These are phyloP conservation scores for Plectranthus barbatus DNA, from an alignment of 257 asterid genomes.

Conservation along the genomic window DNA sequence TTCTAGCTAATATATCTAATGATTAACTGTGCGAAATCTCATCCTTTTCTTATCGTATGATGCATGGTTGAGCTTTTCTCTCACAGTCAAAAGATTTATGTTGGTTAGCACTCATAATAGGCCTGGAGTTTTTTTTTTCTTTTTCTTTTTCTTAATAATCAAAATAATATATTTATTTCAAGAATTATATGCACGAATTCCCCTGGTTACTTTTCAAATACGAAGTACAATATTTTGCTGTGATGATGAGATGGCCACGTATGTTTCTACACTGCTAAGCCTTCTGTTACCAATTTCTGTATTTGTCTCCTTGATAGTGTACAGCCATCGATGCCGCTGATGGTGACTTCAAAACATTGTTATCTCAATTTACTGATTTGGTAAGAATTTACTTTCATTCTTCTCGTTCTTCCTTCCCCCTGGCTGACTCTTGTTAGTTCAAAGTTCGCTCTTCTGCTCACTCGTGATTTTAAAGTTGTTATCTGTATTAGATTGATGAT, in stretches of 20 bases:
- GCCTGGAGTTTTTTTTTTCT: too few relatives aligned
- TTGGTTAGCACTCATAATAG: too few relatives aligned
- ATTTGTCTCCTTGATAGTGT: conserved; percentile 40
- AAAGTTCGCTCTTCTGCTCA: not conserved
- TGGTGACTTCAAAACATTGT: conserved; percentile 34
- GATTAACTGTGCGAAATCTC: not conserved
- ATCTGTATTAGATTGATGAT: conserved; percentile 53
- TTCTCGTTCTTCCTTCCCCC: conserved; percentile 3
- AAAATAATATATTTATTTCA: not conserved
- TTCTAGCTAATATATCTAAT: not conserved
- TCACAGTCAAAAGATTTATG: not conserved
- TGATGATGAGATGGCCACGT: not conserved
- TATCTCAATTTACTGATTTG: conserved; percentile 62
- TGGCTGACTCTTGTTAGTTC: conserved; percentile 3
- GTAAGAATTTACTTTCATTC: conserved; percentile 28
- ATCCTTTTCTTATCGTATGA: not conserved
- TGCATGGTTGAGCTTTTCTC: not conserved
- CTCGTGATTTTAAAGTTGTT: not conserved
- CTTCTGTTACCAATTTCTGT: conserved; percentile 6
- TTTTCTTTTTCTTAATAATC: too few relatives aligned
- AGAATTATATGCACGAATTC: not conserved
- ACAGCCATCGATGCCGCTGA: conserved; percentile 35
- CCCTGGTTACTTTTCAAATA: not conserved
- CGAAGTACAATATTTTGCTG: not conserved
- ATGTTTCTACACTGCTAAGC: not conserved